Conservation (phyloP, 495 filamentous ascomycete species). For the Polyplosphaeria fusca region DNA sequence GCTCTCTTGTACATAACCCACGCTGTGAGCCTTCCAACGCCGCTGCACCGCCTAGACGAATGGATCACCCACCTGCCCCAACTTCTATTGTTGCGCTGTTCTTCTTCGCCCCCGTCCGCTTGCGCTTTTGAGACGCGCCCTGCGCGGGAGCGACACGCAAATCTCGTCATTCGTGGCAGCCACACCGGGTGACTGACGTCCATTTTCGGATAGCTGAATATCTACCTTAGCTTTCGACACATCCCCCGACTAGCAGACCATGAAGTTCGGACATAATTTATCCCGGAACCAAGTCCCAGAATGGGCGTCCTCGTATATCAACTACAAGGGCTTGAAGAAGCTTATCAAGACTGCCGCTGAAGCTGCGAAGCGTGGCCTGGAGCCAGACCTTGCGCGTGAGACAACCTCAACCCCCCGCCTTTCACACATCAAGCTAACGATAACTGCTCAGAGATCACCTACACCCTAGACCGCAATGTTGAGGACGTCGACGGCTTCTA, state of each 20-base stretch:
- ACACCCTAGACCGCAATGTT: conserved; percentile 88
- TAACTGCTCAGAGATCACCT: conserved; percentile 73
- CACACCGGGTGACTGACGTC: no score
- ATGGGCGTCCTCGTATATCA: conserved; percentile 89
- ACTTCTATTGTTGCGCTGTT: background rate
- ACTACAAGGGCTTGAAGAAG: conserved; percentile 95
- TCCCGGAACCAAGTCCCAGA: conserved; percentile 93
- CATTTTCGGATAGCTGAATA: no score
- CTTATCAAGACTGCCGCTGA: conserved; percentile 75
- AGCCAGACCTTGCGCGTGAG: conserved; percentile 69
- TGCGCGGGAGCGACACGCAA: background rate
- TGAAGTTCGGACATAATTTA: conserved; percentile 56
- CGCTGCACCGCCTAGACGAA: background rate
- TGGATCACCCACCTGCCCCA: background rate
- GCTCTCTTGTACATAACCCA: background rate
- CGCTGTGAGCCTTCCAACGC: background rate
- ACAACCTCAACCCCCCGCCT: background rate
- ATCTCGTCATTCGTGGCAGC: background rate
- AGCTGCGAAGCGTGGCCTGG: conserved; percentile 61
- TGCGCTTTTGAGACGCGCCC: background rate
- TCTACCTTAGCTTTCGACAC: background rate
- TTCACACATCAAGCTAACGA: no score
- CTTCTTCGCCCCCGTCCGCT: conserved; percentile 1
- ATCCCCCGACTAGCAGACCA: conserved; percentile 5
- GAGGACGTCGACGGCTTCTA: conserved; percentile 94